Evolutionary conservation across 2,329 filamentous ascomycete genomes (phyloP), one percentile per base, ranked within the genome.

Genomic region (Colletotrichum godetiae): DNA sequence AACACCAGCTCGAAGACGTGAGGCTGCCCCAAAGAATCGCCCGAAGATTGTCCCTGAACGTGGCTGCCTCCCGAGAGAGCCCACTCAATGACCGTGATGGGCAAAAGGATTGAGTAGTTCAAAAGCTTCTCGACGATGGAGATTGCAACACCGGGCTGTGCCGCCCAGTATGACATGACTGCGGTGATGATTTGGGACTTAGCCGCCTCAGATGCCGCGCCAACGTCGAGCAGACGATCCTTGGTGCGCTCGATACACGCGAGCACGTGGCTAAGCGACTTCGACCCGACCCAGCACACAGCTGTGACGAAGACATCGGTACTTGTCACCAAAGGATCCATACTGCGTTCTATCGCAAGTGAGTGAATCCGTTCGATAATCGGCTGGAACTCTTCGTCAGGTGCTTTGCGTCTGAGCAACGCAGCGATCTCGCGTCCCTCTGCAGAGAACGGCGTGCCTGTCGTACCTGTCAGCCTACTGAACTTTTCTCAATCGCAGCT

Each of bases 211-310:
- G 94, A 96, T 58, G 91, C 88, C 1, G 92, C 88, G 0, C 94
- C 95, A 49, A 96, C 92, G 71, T 93, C 92, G 2, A 98, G 86
- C 0, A 99, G 91, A 35, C 95, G 92, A 67, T 96, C 94, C 84
- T 98, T 98, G 84, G 93, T 96, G 72, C 97, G 93, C 83, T 99
- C 97, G 76, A 99, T 98, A 81, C 94, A 97, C 10, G 95, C 97
- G 19, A 99, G 90, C 4, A 98, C 95, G 82, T 99, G 97, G 13
- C 95, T 98, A 37, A 99, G 90, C 0, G 96, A 98, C 84, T 99
- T 99, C 76, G 94, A 95, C 57, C 97, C 97, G 61, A 98, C 92
- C 84, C 92, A 97, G 85, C 96, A 97, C 76, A 99, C 95, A 24
- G 94, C 92, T 0, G 96, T 99, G 79, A 98, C 92, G 79, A 98